Percentiles rank a stretch among this genome's conserved stretches.
Evolutionary conservation across 2,329 filamentous ascomycete genomes (phyloP).

Genomic region (Fusarium brachygibbosum): DNA sequence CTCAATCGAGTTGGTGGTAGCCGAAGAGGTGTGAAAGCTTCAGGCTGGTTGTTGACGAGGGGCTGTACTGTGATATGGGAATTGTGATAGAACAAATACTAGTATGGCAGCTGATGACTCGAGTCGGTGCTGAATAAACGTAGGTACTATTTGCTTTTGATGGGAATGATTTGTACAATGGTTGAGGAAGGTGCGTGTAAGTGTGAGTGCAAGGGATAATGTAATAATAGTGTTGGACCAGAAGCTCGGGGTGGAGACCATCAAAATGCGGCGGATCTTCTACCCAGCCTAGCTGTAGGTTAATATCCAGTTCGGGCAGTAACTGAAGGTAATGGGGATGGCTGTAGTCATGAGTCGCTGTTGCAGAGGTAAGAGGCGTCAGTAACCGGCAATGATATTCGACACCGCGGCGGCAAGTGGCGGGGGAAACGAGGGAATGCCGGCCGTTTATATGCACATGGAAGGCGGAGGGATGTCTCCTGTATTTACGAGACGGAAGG

Average conservation of each 20-base stretch:
- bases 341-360: constrained; percentile 20
- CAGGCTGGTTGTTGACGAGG: background rate
- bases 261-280: background rate
- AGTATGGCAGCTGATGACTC: background rate
- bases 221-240: background rate
- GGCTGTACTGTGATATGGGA: background rate
- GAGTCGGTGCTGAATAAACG: background rate
- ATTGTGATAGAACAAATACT: background rate
- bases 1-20: constrained; percentile 10
- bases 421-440: constrained; percentile 55
- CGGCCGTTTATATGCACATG: constrained; percentile 64
- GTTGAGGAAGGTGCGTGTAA: constrained; percentile 13
- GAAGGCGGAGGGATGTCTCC: constrained; percentile 40
- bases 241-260: background rate
- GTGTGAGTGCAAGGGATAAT: background rate
- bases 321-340: constrained; percentile 6
- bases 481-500: background rate
- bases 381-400: constrained; percentile 44
- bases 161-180: background rate
- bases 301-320: background rate
- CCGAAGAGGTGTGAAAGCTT: background rate
- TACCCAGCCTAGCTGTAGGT: background rate
- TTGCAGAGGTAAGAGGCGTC: constrained; percentile 26
- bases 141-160: background rate
- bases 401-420: constrained; percentile 43